Conservation (phyloP, 2,329 filamentous ascomycete species). For the Ilyonectria destructans region DNA sequence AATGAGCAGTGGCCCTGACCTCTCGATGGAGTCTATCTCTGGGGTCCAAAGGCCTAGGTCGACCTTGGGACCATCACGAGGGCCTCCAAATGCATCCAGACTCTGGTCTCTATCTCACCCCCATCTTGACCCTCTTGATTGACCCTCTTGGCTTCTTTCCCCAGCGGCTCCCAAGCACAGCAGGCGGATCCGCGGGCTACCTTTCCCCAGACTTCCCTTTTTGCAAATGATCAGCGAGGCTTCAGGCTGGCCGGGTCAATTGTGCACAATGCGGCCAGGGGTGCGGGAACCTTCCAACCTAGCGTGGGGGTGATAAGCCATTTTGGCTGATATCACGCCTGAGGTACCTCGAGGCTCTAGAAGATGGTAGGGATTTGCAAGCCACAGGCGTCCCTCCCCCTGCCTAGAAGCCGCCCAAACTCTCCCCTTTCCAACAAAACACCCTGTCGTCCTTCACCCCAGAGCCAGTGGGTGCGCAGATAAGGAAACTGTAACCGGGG, state of each 20-base stretch:
- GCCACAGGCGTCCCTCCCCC: conserved; percentile 27
- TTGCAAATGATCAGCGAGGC: conserved; percentile 32
- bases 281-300: conserved; percentile 28
- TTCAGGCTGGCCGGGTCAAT: conserved; percentile 26
- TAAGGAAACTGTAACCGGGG: conserved; percentile 43
- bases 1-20: conserved; percentile 12
- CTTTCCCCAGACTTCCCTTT: conserved; percentile 45
- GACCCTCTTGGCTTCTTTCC: background rate
- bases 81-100: conserved; percentile 30
- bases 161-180: conserved; percentile 28
- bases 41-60: conserved; percentile 22
- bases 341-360: conserved; percentile 30
- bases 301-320: conserved; percentile 45
- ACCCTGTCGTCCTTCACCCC: conserved; percentile 32
- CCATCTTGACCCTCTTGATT: background rate
- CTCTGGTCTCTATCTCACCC: conserved; percentile 28
- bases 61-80: conserved; percentile 20
- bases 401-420: conserved; percentile 31
- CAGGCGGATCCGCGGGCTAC: conserved; percentile 39
- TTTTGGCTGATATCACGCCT: conserved; percentile 40
- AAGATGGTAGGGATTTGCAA: conserved; percentile 40
- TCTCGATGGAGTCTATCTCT: conserved; percentile 21
- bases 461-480: conserved; percentile 41
- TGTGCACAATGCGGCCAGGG: conserved; percentile 37
- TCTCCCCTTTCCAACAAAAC: conserved; percentile 40